phyloP scores from a whole-genome alignment of 768 basidiomycete species.

The Leucocoprinus leucothites region DNA sequence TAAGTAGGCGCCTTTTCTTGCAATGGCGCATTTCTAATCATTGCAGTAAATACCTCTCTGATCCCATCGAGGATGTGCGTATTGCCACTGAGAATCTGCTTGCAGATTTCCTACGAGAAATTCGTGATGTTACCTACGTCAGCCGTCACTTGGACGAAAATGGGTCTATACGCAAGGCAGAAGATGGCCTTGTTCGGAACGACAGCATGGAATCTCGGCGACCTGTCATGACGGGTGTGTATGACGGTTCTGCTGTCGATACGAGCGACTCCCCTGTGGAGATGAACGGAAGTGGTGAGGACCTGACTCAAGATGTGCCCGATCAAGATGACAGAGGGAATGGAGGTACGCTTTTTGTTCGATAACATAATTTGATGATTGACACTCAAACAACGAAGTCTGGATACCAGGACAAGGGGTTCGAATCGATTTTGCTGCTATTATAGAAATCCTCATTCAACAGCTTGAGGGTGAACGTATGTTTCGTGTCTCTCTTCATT shows the following conservation, averaged over 20 bases:
- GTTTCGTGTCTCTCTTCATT: slow-evolving; percentile 23
- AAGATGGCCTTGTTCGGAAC: slow-evolving; percentile 19
- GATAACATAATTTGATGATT: background rate
- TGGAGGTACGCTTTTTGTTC: slow-evolving; percentile 48
- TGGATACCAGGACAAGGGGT: slow-evolving; percentile 68
- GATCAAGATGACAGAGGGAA: slow-evolving; percentile 57
- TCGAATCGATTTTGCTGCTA: slow-evolving; percentile 83
- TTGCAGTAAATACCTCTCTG: slow-evolving; percentile 87
- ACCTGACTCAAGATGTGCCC: slow-evolving; percentile 14
- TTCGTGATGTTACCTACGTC: slow-evolving; percentile 78
- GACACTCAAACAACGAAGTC: background rate
- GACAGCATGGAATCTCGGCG: slow-evolving; percentile 3
- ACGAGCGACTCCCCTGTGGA: slow-evolving; percentile 57
- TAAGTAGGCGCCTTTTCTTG: slow-evolving; percentile 36
- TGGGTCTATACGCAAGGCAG: slow-evolving; percentile 41
- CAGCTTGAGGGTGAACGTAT: slow-evolving; percentile 83
- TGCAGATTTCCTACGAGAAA: slow-evolving; percentile 87
- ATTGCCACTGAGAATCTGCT: slow-evolving; percentile 88
- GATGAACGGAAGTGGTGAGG: slow-evolving; percentile 49
- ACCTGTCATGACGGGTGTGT: background rate
- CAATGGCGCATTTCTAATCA: background rate
- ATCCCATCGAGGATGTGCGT: slow-evolving; percentile 91
- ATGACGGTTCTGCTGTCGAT: slow-evolving; percentile 28
- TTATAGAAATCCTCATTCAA: slow-evolving; percentile 89
- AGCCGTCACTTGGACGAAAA: slow-evolving; percentile 63